Conservation (phyloP, 2,329 filamentous ascomycete species). For the Aspergillus japonicus region DNA sequence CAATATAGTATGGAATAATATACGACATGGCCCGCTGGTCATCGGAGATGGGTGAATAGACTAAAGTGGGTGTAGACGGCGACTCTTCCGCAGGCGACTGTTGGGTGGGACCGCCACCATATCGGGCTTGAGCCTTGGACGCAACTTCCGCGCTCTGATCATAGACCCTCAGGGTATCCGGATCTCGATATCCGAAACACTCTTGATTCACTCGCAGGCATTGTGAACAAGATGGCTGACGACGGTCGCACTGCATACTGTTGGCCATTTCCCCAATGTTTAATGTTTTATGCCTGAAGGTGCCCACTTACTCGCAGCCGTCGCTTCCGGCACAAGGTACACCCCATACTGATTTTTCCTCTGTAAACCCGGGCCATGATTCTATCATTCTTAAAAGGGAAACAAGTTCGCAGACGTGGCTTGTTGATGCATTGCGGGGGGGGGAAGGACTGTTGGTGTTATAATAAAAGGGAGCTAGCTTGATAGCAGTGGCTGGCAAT, state of each 20-base stretch:
- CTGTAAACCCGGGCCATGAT: constrained; percentile 7
- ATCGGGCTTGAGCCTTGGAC: constrained; percentile 11
- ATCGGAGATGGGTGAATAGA: not conserved
- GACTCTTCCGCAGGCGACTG: not conserved
- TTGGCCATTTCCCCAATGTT: not conserved
- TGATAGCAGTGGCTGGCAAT: not conserved
- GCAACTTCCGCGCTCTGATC: constrained; percentile 24
- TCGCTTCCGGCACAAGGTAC: constrained; percentile 8
- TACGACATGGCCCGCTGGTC: constrained; percentile 11
- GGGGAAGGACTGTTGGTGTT: not conserved
- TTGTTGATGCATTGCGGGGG: not conserved
- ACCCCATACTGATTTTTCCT: constrained; percentile 10
- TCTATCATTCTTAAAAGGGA: not conserved
- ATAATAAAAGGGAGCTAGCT: not conserved
- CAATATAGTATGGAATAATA: constrained; percentile 7
- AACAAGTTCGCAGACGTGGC: not conserved
- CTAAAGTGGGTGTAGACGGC: not conserved
- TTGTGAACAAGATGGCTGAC: constrained; percentile 21
- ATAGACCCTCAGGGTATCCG: constrained; percentile 15
- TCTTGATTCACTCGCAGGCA: constrained; percentile 18
- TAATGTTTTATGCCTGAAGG: not conserved
- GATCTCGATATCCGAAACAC: constrained; percentile 24
- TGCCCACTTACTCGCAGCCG: constrained; percentile 9
- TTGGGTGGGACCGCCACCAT: not conserved
- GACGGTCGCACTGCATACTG: constrained; percentile 22